phyloP scores from a whole-genome alignment of 164 flowering plant genomes.

The Vitis amurensis region DNA sequence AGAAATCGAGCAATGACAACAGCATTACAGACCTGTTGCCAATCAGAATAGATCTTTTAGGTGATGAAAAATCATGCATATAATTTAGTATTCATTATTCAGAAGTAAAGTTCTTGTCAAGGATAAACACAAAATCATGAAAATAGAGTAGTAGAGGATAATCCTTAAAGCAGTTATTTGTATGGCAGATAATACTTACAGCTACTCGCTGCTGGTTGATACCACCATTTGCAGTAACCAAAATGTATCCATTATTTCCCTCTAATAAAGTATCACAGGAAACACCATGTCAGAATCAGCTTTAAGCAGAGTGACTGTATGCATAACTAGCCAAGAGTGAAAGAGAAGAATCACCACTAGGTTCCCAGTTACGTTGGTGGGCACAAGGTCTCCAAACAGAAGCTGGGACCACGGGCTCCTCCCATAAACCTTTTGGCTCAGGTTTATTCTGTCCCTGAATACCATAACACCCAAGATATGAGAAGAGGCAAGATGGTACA shows the following conservation, averaged over 20 bases:
- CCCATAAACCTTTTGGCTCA: constrained; percentile 95
- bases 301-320: background rate
- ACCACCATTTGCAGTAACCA: constrained; percentile 99
- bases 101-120: background rate
- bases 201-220: constrained; percentile 98
- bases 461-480: background rate
- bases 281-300: constrained; percentile 4
- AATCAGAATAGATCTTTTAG: constrained; percentile 13
- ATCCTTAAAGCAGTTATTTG: background rate
- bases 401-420: constrained; percentile 63
- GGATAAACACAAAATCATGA: constrained; percentile 7
- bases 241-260: constrained; percentile 80
- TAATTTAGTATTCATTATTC: background rate
- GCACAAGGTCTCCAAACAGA: constrained; percentile 93
- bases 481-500: constrained; percentile 6
- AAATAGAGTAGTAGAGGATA: background rate
- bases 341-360: constrained; percentile 54
- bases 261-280: constrained; percentile 34
- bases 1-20: constrained; percentile 89
- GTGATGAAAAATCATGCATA: constrained; percentile 8
- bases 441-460: constrained; percentile 63
- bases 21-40: constrained; percentile 85
- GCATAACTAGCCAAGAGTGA: constrained; percentile 8
- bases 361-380: constrained; percentile 65
- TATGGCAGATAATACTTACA: constrained; percentile 51